Evolutionary conservation across 2,329 filamentous ascomycete species (phyloP), one percentile per base, ranked within the genome.

Genomic region (Bipolaris sorokiniana): DNA sequence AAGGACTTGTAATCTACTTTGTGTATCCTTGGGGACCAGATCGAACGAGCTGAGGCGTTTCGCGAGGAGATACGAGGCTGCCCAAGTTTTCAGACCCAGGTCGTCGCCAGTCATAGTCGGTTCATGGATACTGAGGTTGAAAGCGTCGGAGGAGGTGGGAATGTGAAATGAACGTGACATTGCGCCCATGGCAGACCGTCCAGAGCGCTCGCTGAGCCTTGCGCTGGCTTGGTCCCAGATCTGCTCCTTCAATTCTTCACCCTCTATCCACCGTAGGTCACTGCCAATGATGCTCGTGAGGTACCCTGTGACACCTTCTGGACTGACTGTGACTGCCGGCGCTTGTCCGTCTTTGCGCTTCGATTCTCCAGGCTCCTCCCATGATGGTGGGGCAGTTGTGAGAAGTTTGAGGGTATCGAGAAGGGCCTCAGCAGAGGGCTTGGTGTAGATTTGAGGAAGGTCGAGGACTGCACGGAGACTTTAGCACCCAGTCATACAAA

Each of bases 31-130:
- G 1, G 54, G 28, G 11, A 63, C 34, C 5, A 74, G 38, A 3
- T 63, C 34, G 15, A 83, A 70, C 3, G 58, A 61, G 46, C 71
- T 70, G 23, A 98, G 83, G 22, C 90, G 86, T 64, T 86, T 89
- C 0, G 94, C 90, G 4, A 98, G 86, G 2, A 96, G 84, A 70
- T 92, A 96, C 0, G 92, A 94, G 0, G 92, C 94, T 0, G 90
- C 91, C 95, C 95, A 98, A 0, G 95, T 99, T 77, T 99, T 98
- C 74, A 96, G 83, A 1, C 95, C 95, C 16, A 98, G 82, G 57
- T 91, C 90, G 75, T 97, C 94, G 6, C 90, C 90, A 0, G 91
- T 96, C 54, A 98, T 81, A 0, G 92, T 88, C 1, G 95, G 95
- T 73, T 99, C 95, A 54, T 91, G 85, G 37, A 99, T 86, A 34